Percentiles rank a stretch among this genome's conserved stretches.
These are phyloP conservation scores for Hawksworthiomyces lignivorus DNA, from an alignment of 2,329 filamentous ascomycete species.

Conservation along the genomic window DNA sequence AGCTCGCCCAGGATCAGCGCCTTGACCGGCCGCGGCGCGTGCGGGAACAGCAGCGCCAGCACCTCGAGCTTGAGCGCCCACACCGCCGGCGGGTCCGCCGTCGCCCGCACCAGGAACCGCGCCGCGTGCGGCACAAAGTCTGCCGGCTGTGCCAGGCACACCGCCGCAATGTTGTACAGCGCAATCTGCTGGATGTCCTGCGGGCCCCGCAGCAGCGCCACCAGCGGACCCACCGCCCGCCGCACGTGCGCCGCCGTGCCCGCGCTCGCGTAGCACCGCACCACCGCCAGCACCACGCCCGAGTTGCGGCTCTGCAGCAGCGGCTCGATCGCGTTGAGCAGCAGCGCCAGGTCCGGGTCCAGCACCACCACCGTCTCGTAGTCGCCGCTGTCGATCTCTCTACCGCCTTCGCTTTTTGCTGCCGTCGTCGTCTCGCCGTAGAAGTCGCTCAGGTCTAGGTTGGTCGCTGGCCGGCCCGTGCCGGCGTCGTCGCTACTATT, in stretches of 20 bases:
- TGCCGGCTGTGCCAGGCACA: conserved; percentile 66
- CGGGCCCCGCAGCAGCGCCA: conserved; percentile 76
- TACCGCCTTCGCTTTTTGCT: conserved; percentile 17
- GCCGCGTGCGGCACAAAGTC: conserved; percentile 83
- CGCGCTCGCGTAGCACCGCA: conserved; percentile 76
- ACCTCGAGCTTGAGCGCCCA: conserved; percentile 92
- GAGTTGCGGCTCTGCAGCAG: conserved; percentile 88
- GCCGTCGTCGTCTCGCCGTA: conserved; percentile 57
- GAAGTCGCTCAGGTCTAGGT: conserved; percentile 58
- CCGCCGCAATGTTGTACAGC: conserved; percentile 90
- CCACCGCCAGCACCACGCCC: conserved; percentile 82
- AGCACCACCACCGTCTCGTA: conserved; percentile 53
- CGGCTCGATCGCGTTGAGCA: conserved; percentile 73
- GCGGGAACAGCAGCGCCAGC: conserved; percentile 82
- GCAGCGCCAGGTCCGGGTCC: conserved; percentile 74
- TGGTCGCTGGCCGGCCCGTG: background rate
- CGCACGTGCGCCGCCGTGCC: conserved; percentile 71
- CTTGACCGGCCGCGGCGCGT: conserved; percentile 67
- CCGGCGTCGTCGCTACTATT: conserved; percentile 27
- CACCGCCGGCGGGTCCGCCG: conserved; percentile 69
- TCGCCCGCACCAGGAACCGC: conserved; percentile 79
- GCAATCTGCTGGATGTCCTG: conserved; percentile 85
- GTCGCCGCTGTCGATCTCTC: conserved; percentile 32
- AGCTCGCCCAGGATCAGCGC: conserved; percentile 85
- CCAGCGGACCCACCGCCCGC: conserved; percentile 70